Evolutionary conservation across 2,329 filamentous ascomycete species (phyloP), one percentile per base, ranked within the genome.

Genomic region (Cercospora beticola): DNA sequence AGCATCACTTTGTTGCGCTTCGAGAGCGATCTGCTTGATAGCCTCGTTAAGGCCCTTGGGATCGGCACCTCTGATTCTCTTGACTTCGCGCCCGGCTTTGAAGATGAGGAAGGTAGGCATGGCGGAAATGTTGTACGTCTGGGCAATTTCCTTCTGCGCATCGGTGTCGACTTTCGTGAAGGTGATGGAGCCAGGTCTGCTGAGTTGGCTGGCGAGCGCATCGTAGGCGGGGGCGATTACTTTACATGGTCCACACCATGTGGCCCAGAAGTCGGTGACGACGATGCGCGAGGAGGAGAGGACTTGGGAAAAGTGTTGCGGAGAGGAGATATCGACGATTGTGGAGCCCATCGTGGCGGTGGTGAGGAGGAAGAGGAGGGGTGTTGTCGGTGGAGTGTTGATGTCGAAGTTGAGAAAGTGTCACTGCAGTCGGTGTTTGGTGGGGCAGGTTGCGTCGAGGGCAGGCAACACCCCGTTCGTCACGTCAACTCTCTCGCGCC

Each of bases 141-240:
- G 78, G 16, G 92, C 88, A 71, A 98, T 87, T 43, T 92, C 88
- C 76, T 88, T 84, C 78, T 95, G 91, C 62, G 86, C 81, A 74
- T 97, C 93, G 69, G 88, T 90, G 84, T 98, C 90, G 82, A 97
- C 86, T 83, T 95, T 97, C 79, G 89, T 88, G 79, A 98, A 97
- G 36, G 90, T 92, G 74, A 97, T 89, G 72, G 86, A 83, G 74
- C 89, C 88, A 16, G 90, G 87, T 62, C 89, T 87, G 18, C 92
- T 91, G 57, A 97, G 86, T 70, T 89, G 86, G 56, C 82, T 78
- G 33, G 93, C 89, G 60, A 97, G 87, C 78, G 89, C 83, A 76
- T 95, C 92, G 83, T 92, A 97, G 71, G 93, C 81, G 18, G 94
- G 92, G 5, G 91, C 91, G 73, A 98, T 93, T 72, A 88, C 85